Percentiles rank a stretch among this genome's conserved stretches.
These are phyloP conservation scores for Leishmania arabica DNA, from an alignment of 208 protist species.

Conservation along the genomic window DNA sequence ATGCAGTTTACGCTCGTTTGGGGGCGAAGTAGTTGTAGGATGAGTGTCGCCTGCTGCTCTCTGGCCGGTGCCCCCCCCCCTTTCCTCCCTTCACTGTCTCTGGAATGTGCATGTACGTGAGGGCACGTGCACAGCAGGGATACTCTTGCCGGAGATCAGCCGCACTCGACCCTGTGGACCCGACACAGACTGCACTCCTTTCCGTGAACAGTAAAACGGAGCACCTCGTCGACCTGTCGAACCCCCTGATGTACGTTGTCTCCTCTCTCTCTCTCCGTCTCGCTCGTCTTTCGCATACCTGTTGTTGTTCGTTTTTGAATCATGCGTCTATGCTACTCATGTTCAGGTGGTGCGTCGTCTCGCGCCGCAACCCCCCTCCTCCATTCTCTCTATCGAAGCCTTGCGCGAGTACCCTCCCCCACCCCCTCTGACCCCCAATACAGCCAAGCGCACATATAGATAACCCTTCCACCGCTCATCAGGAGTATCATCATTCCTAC, in stretches of 20 bases:
- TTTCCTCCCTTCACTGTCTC: background rate
- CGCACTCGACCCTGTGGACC: background rate
- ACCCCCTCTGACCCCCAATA: background rate
- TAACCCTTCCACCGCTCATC: background rate
- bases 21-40: background rate
- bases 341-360: background rate
- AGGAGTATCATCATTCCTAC: background rate
- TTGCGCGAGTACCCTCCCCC: background rate
- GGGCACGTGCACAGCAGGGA: background rate
- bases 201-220: background rate
- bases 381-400: background rate
- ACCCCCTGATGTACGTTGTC: background rate
- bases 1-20: background rate
- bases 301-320: background rate
- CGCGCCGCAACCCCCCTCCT: background rate
- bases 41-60: background rate
- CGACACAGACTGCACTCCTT: background rate
- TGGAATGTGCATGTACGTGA: background rate
- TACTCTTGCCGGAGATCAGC: background rate
- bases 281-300: background rate
- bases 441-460: background rate
- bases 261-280: background rate
- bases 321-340: background rate
- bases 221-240: background rate
- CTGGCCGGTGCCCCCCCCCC: background rate